phyloP scores from a whole-genome alignment of 2,329 filamentous ascomycete species.

The Cercospora sp. region DNA sequence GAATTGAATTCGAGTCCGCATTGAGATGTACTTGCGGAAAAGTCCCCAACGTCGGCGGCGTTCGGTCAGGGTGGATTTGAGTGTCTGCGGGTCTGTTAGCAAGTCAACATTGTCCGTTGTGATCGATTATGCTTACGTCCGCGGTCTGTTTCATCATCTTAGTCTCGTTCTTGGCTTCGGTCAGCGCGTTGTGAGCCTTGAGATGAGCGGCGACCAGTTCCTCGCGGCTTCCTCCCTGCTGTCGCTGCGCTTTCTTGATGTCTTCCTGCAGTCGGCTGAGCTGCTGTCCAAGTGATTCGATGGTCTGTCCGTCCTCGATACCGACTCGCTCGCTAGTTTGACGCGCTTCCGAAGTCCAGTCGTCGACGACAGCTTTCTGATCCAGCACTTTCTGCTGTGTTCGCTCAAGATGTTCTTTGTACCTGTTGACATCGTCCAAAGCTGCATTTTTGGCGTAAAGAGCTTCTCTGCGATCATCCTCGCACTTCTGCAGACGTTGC shows the following conservation, averaged over 20 bases:
- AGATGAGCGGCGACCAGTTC: slow-evolving; percentile 11
- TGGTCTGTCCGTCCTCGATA: slow-evolving; percentile 17
- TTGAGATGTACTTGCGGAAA: slow-evolving; percentile 83
- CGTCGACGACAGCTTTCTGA: slow-evolving; percentile 35
- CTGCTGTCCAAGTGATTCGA: slow-evolving; percentile 38
- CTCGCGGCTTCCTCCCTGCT: slow-evolving; percentile 7
- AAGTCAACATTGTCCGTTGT: neutral
- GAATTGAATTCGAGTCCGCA: slow-evolving; percentile 83
- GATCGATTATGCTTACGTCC: slow-evolving; percentile 41
- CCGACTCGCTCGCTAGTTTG: slow-evolving; percentile 2
- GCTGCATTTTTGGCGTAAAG: slow-evolving; percentile 48
- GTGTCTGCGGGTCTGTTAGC: slow-evolving; percentile 42
- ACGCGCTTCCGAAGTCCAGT: slow-evolving; percentile 15
- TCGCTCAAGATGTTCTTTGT: slow-evolving; percentile 36
- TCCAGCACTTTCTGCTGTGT: slow-evolving; percentile 35
- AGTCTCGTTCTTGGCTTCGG: slow-evolving; percentile 27
- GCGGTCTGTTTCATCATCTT: slow-evolving; percentile 35
- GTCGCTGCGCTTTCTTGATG: slow-evolving; percentile 7
- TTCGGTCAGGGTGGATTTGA: slow-evolving; percentile 63
- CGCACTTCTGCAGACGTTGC: slow-evolving; percentile 35
- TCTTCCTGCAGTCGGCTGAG: slow-evolving; percentile 35
- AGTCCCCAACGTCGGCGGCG: slow-evolving; percentile 74
- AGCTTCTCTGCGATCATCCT: slow-evolving; percentile 39
- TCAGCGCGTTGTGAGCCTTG: slow-evolving; percentile 9
- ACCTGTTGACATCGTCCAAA: slow-evolving; percentile 39